Conservation (phyloP, 148 eudicot species). For the Chenopodium berlandieri region DNA sequence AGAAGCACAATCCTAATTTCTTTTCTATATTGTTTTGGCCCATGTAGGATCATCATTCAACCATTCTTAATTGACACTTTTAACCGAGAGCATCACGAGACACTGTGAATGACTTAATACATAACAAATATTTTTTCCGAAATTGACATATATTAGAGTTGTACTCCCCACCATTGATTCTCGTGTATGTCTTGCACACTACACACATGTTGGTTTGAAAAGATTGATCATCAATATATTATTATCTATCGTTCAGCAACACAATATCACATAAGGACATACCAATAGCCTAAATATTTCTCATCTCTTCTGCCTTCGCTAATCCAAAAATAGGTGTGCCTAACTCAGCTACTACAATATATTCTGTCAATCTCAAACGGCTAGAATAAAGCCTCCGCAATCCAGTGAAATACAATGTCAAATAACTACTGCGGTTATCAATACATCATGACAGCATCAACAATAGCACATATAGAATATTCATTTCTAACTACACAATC, state of each 20-base stretch:
- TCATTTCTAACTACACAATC: too few relatives aligned
- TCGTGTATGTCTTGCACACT: background rate
- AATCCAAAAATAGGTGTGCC: background rate
- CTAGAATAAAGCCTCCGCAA: background rate
- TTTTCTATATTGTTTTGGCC: background rate
- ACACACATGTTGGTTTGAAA: background rate
- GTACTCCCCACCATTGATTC: background rate
- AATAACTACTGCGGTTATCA: background rate
- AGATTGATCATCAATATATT: background rate
- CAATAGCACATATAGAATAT: background rate
- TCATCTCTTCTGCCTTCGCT: background rate
- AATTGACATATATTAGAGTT: too few relatives aligned
- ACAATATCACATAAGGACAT: background rate
- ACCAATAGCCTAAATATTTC: background rate
- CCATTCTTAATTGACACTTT: background rate
- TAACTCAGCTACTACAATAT: background rate
- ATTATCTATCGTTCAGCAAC: background rate
- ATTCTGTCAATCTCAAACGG: background rate
- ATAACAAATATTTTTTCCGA: too few relatives aligned
- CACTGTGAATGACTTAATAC: background rate
- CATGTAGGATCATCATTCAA: background rate
- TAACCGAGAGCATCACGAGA: background rate
- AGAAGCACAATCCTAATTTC: background rate
- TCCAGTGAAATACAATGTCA: background rate
- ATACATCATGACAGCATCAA: background rate